Evolutionary conservation across 805 yeast species (phyloP), one percentile per base, ranked within the genome.

Genomic region (Metschnikowia gelsemii): DNA sequence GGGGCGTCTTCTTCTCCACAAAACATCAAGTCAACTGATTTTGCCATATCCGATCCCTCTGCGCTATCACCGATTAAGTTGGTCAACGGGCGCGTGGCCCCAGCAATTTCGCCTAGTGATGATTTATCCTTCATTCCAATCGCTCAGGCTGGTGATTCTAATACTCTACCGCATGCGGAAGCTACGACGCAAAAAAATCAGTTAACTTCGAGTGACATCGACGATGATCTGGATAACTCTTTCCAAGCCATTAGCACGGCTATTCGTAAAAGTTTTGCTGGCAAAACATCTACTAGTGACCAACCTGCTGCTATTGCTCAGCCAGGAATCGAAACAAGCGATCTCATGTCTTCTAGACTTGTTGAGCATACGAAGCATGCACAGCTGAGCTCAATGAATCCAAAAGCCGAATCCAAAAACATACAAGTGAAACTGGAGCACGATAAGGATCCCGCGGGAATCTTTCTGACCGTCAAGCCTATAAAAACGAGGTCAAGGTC

Each of bases 221-320:
- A 35, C 28, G 21, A 32, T 8, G 49, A 45, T 9, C 19, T 46
- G 32, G 73, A 71, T 31, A 68, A 65, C 38, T 73, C 78, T 6
- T 72, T 73, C 45, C 73, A 70, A 43, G 75, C 75, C 0, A 73
- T 73, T n/a, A 65, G 72, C 44, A 63, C 66, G 4, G 72, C 75
- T 2, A 71, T 73, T 7, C 51, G 76, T 21, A 73, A 71, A 45
- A 71, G 75, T 39, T 63, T 70, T 6, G 70, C 75, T 0, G 66
- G 63, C 22, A 68, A 64, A 33, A 40, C 46, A 8, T 52, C 55
- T 16, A 40, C 35, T 38, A 48, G 38, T 8, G 23, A 30, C 16
- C 18, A 22, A 6, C 24, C 24, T 5, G 28, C 26, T 18, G 42
- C 28, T 7, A 20, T 14, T 8, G 16, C 17, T n/a, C n/a, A n/a